Percentiles rank a stretch among this genome's conserved stretches.
Conservation (phyloP, 2,329 filamentous ascomycete species). For the Fusarium annulatum region DNA sequence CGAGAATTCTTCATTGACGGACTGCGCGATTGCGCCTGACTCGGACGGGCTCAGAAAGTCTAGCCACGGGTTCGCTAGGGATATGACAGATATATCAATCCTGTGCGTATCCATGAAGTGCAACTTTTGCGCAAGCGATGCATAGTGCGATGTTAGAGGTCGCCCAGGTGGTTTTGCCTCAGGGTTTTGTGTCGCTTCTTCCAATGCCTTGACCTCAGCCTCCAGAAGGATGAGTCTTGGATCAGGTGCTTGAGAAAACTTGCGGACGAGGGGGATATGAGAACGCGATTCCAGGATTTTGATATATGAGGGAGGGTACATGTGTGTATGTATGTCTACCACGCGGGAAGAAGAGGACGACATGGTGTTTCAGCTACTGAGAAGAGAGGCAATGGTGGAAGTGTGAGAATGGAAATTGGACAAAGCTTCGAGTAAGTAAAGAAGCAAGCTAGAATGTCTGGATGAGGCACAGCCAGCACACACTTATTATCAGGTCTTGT, state of each 20-base stretch:
- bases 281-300: constrained; percentile 67
- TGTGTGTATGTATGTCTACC: constrained; percentile 76
- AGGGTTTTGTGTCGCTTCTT: constrained; percentile 64
- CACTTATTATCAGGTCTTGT: background rate
- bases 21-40: constrained; percentile 70
- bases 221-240: constrained; percentile 75
- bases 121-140: constrained; percentile 81
- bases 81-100: constrained; percentile 87
- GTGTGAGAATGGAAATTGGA: background rate
- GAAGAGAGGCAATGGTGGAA: background rate
- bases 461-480: background rate
- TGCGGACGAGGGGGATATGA: constrained; percentile 77
- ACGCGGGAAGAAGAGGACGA: constrained; percentile 53
- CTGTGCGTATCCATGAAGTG: constrained; percentile 87
- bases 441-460: background rate
- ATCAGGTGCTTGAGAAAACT: constrained; percentile 66
- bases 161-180: constrained; percentile 74
- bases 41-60: constrained; percentile 77
- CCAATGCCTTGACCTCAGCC: constrained; percentile 58
- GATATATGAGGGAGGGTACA: constrained; percentile 74
- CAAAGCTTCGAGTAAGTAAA: background rate
- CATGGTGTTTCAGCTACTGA: constrained; percentile 44
- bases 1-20: constrained; percentile 83
- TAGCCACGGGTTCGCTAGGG: constrained; percentile 92
- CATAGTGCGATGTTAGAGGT: constrained; percentile 86